phyloP scores from a whole-genome alignment of 2,329 filamentous ascomycete genomes.

The Diaporthe citriasiana region DNA sequence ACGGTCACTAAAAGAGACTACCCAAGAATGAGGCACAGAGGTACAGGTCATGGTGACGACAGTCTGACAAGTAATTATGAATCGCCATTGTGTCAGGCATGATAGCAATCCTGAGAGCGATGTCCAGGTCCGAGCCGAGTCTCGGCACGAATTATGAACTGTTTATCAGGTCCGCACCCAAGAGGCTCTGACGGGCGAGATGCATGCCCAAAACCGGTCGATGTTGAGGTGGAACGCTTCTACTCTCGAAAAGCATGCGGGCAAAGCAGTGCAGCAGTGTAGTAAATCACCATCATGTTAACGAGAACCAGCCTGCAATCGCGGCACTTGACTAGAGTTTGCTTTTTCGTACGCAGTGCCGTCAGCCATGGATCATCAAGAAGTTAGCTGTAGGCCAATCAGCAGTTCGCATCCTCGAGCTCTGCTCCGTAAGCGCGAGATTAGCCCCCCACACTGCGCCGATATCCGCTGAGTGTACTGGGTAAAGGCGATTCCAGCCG shows the following conservation, averaged over 20 bases:
- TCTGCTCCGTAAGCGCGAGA: conserved; percentile 21
- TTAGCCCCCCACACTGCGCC: conserved; percentile 33
- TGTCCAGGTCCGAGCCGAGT: neutral
- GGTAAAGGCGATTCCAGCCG: conserved; percentile 15
- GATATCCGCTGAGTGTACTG: conserved; percentile 13
- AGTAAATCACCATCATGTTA: neutral
- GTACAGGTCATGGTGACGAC: neutral
- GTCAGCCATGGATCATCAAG: neutral
- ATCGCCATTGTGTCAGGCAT: neutral
- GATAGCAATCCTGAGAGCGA: neutral
- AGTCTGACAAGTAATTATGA: neutral
- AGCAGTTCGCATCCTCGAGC: neutral
- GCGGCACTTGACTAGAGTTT: conserved; percentile 1
- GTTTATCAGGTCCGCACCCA: neutral
- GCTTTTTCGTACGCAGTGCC: conserved; percentile 5
- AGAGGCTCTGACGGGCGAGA: neutral
- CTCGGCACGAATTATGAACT: neutral
- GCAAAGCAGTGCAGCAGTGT: neutral
- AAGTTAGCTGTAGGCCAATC: conserved; percentile 22
- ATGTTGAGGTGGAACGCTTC: neutral
- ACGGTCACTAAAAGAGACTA: neutral
- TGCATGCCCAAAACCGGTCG: neutral
- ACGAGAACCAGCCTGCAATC: neutral
- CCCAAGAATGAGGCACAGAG: neutral
- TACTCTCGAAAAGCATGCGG: neutral